A percentile compares a stretch with the other conserved stretches of the same genome.
Conservation (phyloP, 2,329 filamentous ascomycete genomes). For the Fusarium clavum region DNA sequence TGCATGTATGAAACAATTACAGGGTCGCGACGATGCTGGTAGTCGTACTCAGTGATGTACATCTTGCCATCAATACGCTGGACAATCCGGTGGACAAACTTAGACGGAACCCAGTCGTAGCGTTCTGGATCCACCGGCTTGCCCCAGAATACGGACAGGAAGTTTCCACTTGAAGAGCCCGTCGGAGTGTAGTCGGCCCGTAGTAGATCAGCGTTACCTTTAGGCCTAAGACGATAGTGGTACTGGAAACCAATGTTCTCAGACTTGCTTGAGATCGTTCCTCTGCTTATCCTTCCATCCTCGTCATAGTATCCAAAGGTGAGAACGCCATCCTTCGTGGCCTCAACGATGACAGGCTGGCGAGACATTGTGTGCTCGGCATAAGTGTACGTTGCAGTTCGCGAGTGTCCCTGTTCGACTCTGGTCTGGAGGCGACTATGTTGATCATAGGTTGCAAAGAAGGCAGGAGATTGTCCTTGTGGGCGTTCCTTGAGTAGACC, state of each 20-base stretch:
- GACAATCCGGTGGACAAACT: slow-evolving; percentile 24
- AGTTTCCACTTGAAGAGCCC: not conserved
- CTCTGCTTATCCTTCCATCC: slow-evolving; percentile 25
- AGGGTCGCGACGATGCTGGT: slow-evolving; percentile 34
- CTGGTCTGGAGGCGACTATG: not conserved
- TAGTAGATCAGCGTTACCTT: slow-evolving; percentile 26
- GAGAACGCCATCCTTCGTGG: not conserved
- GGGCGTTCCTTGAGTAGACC: not conserved
- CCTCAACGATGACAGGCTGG: slow-evolving; percentile 16
- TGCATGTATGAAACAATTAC: slow-evolving; percentile 16
- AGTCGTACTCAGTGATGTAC: slow-evolving; percentile 32
- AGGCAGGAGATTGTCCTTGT: not conserved
- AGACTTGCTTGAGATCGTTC: slow-evolving; percentile 1
- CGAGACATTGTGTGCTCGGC: slow-evolving; percentile 13
- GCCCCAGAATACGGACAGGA: slow-evolving; percentile 37
- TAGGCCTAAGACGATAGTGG: slow-evolving; percentile 24
- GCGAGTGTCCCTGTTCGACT: not conserved
- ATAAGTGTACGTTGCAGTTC: slow-evolving; percentile 23
- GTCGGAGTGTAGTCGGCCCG: slow-evolving; percentile 28
- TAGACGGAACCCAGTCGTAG: slow-evolving; percentile 35
- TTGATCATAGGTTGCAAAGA: slow-evolving; percentile 1
- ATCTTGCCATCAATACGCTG: slow-evolving; percentile 17
- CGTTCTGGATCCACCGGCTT: slow-evolving; percentile 27
- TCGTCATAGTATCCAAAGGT: slow-evolving; percentile 33
- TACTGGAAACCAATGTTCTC: slow-evolving; percentile 30